phyloP scores from a whole-genome alignment of 2,329 filamentous ascomycete genomes.

The Tolypocladium ovalisporum region DNA sequence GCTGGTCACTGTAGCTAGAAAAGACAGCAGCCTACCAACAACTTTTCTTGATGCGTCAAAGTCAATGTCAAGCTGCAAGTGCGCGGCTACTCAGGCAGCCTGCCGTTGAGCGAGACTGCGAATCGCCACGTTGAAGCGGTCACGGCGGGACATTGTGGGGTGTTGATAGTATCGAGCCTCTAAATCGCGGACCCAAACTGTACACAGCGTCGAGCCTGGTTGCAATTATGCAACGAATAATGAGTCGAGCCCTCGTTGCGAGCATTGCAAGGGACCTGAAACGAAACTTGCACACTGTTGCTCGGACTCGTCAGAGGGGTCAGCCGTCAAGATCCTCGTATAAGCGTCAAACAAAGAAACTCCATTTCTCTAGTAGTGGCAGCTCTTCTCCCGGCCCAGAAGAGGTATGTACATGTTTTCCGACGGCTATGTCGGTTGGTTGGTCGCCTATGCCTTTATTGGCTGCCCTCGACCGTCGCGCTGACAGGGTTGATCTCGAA shows the following conservation, averaged over 20 bases:
- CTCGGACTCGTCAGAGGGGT: neutral
- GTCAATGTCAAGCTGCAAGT: neutral
- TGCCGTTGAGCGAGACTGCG: neutral
- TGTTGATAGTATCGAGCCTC: conserved; percentile 16
- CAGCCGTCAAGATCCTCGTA: neutral
- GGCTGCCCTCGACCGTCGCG: conserved; percentile 34
- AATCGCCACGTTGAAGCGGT: conserved; percentile 5
- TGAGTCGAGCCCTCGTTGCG: neutral
- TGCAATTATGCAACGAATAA: too few relatives aligned
- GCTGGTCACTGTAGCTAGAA: neutral
- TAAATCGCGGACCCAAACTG: conserved; percentile 13
- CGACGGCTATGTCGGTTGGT: conserved; percentile 6
- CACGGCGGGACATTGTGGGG: conserved; percentile 2
- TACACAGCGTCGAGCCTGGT: too few relatives aligned
- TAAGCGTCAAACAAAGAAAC: conserved; percentile 18
- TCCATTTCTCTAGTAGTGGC: conserved; percentile 29
- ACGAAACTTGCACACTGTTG: neutral
- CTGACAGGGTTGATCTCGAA: conserved; percentile 66
- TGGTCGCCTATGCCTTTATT: conserved; percentile 13
- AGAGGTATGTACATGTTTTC: conserved; percentile 24
- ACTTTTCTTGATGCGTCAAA: neutral
- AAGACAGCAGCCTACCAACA: neutral
- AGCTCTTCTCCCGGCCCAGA: conserved; percentile 20
- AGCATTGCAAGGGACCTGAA: conserved; percentile 9
- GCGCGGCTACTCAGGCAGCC: neutral